Evolutionary conservation across 164 flowering plant species (phyloP).

Genomic region (Akebia trifoliata): DNA sequence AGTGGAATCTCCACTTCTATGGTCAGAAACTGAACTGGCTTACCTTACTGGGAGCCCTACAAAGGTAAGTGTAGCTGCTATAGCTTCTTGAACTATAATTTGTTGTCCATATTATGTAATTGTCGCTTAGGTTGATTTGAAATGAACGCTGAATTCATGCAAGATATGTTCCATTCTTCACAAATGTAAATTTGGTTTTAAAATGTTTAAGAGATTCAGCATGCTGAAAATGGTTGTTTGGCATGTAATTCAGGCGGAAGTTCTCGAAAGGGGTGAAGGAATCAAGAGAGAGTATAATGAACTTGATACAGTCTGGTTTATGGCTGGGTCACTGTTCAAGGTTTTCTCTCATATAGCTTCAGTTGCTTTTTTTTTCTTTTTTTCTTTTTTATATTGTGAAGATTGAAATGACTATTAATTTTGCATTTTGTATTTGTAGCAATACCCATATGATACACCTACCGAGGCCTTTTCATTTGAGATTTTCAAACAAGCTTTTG

Average conservation of each 20-base stretch:
- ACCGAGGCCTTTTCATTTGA: slow-evolving; percentile 96
- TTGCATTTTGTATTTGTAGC: slow-evolving; percentile 65
- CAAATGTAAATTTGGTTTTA: slow-evolving; percentile 1
- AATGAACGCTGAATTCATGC: slow-evolving; percentile 1
- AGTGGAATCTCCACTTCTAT: slow-evolving; percentile 93
- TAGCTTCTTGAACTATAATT: background rate
- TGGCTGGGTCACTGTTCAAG: slow-evolving; percentile 99
- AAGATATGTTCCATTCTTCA: background rate
- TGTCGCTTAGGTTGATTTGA: background rate
- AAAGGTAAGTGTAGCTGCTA: slow-evolving; percentile 42
- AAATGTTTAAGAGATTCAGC: slow-evolving; percentile 6
- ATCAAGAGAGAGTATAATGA: slow-evolving; percentile 90
- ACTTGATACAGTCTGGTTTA: slow-evolving; percentile 99
- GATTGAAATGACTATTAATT: background rate
- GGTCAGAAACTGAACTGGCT: slow-evolving; percentile 82
- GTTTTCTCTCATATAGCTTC: slow-evolving; percentile 27
- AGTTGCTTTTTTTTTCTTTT: slow-evolving; percentile 1
- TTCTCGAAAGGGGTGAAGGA: slow-evolving; percentile 80
- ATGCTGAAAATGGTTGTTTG: slow-evolving; percentile 11
- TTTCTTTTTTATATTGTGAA: background rate
- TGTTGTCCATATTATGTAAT: background rate
- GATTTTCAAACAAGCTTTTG: slow-evolving; percentile 99
- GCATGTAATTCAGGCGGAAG: slow-evolving; percentile 55
- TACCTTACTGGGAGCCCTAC: slow-evolving; percentile 93
- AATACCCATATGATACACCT: slow-evolving; percentile 97